A percentile compares a stretch with the other conserved stretches of the same genome.
These are phyloP conservation scores for Rhynchospora tenuis DNA, from an alignment of 176 grass and related monocot species.

Conservation along the genomic window DNA sequence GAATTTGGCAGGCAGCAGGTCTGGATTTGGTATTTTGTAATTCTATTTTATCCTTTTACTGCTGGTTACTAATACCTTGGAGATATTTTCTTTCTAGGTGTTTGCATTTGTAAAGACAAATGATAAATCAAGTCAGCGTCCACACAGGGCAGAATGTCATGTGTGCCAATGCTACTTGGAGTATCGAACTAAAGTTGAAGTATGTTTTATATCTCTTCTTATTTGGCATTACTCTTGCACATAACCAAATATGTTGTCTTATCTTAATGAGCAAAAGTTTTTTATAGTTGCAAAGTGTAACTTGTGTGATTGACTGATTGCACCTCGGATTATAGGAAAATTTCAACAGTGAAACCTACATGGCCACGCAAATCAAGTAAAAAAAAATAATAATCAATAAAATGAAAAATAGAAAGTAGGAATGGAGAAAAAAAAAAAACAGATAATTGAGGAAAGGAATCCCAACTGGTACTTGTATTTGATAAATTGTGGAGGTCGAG, in stretches of 20 bases:
- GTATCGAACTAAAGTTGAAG: slow-evolving; percentile 82
- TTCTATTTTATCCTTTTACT: not conserved
- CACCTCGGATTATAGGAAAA: not conserved
- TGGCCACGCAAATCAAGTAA: not conserved
- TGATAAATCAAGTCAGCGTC: slow-evolving; percentile 43
- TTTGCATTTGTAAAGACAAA: slow-evolving; percentile 83
- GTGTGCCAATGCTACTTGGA: slow-evolving; percentile 81
- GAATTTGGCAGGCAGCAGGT: no score
- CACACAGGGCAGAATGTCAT: slow-evolving; percentile 85
- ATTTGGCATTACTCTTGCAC: not conserved
- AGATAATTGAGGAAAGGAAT: not conserved
- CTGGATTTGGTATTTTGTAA: not conserved
- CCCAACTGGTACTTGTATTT: not conserved
- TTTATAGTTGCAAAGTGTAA: not conserved
- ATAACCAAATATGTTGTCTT: not conserved
- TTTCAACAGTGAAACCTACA: not conserved
- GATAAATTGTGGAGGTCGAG: not conserved
- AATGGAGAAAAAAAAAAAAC: not conserved
- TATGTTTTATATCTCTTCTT: slow-evolving; percentile 24
- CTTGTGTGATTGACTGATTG: not conserved
- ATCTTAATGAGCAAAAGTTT: not conserved
- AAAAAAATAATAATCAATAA: not conserved
- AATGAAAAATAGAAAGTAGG: not conserved
- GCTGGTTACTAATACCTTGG: not conserved
- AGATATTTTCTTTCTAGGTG: slow-evolving; percentile 39